Percentiles rank a stretch among this genome's conserved stretches.
Conservation (phyloP, 1,139 yeast genomes). For the Saccharomycopsis hybrid region DNA sequence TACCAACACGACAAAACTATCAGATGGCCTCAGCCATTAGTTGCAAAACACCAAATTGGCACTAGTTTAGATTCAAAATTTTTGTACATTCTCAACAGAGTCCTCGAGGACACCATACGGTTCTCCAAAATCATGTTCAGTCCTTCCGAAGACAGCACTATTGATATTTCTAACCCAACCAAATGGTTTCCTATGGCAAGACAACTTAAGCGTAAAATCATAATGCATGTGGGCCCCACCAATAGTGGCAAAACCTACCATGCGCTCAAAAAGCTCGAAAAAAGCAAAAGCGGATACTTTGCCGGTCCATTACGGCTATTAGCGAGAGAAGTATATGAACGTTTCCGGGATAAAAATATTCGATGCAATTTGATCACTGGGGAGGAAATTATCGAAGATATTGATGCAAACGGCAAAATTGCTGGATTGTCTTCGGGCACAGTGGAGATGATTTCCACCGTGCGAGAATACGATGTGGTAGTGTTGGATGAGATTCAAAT, state of each 20-base stretch:
- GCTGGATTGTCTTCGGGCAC: conserved; percentile 84
- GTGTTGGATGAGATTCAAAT: conserved; percentile 95
- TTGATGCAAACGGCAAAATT: conserved; percentile 60
- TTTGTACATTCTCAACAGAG: neutral
- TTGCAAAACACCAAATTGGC: too few species aligned
- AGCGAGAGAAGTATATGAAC: conserved; percentile 86
- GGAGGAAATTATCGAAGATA: conserved; percentile 74
- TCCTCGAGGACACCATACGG: neutral
- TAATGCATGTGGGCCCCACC: conserved; percentile 95
- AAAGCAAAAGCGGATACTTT: conserved; percentile 76
- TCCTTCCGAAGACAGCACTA: conserved; percentile 10
- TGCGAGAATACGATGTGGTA: conserved; percentile 70
- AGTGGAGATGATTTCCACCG: conserved; percentile 81
- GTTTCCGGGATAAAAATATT: conserved; percentile 58
- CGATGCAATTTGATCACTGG: conserved; percentile 88
- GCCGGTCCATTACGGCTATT: conserved; percentile 91
- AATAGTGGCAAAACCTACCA: conserved; percentile 93
- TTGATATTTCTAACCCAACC: conserved; percentile 62
- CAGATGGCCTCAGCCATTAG: too few species aligned
- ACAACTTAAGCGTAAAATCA: conserved; percentile 65
- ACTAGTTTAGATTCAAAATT: neutral
- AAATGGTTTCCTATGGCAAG: conserved; percentile 91
- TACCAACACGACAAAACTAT: too few species aligned
- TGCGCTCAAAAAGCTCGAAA: conserved; percentile 63
- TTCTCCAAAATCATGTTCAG: neutral